A percentile compares a stretch with the other conserved stretches of the same genome.
Conservation (phyloP, 2,329 filamentous ascomycete genomes). For the Hypoxylon sp. region DNA sequence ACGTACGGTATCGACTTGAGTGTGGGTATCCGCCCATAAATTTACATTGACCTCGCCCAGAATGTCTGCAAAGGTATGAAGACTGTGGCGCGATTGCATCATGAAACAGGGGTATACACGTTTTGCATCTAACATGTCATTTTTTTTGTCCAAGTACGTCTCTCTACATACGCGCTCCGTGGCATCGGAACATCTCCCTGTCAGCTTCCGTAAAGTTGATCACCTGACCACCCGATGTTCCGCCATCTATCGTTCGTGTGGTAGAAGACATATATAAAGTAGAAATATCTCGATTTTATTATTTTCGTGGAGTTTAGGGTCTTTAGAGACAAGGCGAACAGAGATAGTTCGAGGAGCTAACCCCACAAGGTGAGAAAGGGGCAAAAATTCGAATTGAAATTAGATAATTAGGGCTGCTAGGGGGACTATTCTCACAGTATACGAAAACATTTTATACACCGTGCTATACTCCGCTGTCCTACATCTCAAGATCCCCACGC, state of each 20-base stretch:
- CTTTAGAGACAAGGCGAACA: not conserved
- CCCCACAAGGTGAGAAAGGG: not conserved
- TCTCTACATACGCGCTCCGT: constrained; percentile 19
- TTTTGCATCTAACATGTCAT: constrained; percentile 10
- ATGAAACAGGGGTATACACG: constrained; percentile 22
- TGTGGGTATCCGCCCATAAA: constrained; percentile 9
- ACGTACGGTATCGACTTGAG: not conserved
- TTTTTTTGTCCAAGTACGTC: not conserved
- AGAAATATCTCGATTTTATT: not conserved
- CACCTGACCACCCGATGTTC: constrained; percentile 25
- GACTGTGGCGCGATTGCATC: constrained; percentile 20
- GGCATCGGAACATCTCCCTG: constrained; percentile 14
- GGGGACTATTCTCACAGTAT: constrained; percentile 5
- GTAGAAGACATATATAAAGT: not conserved
- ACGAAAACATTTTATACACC: not conserved
- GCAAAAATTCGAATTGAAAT: not conserved
- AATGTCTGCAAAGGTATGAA: not conserved
- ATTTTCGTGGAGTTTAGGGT: not conserved
- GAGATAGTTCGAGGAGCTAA: not conserved
- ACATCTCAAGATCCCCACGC: constrained; percentile 11
- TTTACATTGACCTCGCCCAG: not conserved
- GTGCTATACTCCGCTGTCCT: constrained; percentile 8
- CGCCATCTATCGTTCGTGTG: not conserved
- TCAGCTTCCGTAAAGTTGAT: constrained; percentile 7
- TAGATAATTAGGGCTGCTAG: constrained; percentile 4